Conservation (phyloP, 352 stramenopile genomes). For the Globisporangium viniferum region DNA sequence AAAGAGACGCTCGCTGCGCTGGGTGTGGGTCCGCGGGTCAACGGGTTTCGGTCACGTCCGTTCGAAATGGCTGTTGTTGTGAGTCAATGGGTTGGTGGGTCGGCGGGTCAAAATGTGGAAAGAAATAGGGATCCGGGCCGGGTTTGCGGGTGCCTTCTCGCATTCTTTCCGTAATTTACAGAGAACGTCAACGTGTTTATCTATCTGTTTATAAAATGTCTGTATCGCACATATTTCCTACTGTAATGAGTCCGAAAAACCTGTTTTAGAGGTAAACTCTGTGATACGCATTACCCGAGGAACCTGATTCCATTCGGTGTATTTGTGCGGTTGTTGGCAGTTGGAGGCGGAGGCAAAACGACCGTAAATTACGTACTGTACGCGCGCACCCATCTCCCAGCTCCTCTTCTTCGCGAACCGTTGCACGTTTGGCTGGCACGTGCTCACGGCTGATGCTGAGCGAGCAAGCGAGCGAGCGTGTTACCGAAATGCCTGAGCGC, state of each 20-base stretch:
- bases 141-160: not conserved
- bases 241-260: not conserved
- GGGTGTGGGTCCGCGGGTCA: not conserved
- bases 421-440: not conserved
- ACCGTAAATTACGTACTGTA: not conserved
- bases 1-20: conserved; percentile 6
- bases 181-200: not conserved
- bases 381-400: not conserved
- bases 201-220: not conserved
- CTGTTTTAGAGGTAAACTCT: not conserved
- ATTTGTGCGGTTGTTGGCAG: not conserved
- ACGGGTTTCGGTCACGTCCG: not conserved
- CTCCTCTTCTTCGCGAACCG: not conserved
- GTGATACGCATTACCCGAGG: not conserved
- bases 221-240: too few relatives aligned
- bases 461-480: not conserved
- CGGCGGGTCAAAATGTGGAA: conserved; percentile 1
- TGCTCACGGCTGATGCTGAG: not conserved
- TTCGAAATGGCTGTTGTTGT: not conserved
- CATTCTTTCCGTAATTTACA: conserved; percentile 4
- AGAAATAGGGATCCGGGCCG: not conserved
- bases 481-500: not conserved
- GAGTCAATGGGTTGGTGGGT: not conserved
- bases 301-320: not conserved
- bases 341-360: not conserved